Conservation (phyloP, 2,329 filamentous ascomycete species). For the Ustulina deusta region DNA sequence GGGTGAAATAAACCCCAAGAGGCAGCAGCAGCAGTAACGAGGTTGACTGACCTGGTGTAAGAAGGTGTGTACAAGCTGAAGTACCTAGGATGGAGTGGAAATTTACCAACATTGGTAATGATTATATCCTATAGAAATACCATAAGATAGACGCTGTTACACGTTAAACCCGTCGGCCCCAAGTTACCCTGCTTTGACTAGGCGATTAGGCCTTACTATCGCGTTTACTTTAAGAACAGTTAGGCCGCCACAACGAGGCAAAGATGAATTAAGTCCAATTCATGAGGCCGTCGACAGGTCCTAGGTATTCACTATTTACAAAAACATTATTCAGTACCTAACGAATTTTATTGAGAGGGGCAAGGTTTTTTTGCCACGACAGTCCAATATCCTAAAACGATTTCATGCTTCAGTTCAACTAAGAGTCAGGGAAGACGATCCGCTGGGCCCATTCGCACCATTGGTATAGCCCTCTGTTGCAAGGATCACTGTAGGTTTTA, state of each 20-base stretch:
- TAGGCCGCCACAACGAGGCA: background rate
- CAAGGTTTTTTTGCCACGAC: background rate
- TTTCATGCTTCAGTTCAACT: constrained; percentile 21
- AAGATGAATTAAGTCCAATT: background rate
- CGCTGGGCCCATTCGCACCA: constrained; percentile 43
- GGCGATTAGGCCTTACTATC: too few relatives aligned
- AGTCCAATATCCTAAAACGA: background rate
- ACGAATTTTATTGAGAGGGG: background rate
- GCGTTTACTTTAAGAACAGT: too few relatives aligned
- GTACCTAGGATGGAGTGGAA: too few relatives aligned
- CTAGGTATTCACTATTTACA: background rate
- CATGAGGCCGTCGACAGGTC: background rate
- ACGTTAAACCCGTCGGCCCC: too few relatives aligned
- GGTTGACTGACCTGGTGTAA: too few relatives aligned
- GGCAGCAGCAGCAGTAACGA: too few relatives aligned
- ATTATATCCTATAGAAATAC: too few relatives aligned
- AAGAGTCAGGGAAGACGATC: constrained; percentile 43
- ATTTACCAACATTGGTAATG: too few relatives aligned
- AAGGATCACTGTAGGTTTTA: constrained; percentile 42
- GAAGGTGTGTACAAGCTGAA: too few relatives aligned
- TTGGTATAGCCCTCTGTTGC: constrained; percentile 47
- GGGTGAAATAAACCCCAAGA: too few relatives aligned
- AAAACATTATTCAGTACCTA: background rate
- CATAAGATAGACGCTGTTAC: too few relatives aligned
- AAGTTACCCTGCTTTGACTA: too few relatives aligned